Conservation (phyloP, 192 early-diverging fungal genomes). For the Polychytrium aggregatum region DNA sequence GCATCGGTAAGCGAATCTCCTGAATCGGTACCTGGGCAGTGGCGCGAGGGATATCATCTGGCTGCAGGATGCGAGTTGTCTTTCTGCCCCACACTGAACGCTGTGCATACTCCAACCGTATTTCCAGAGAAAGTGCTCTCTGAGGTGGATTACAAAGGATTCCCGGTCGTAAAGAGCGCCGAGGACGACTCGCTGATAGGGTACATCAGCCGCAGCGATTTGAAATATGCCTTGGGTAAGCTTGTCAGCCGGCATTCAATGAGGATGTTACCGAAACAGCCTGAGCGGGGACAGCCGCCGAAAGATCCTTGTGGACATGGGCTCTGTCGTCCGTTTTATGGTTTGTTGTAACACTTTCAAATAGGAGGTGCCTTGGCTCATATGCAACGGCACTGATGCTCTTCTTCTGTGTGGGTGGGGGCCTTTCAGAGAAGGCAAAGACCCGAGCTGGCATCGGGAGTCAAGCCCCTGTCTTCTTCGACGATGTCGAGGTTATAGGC, state of each 20-base stretch:
- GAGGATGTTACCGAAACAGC: background rate
- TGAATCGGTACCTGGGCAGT: slow-evolving; percentile 54
- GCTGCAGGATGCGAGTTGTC: slow-evolving; percentile 23
- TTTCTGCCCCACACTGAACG: slow-evolving; percentile 1
- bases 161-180: slow-evolving; percentile 53
- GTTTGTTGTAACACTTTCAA: too few relatives aligned
- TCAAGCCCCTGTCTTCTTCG: slow-evolving; percentile 4
- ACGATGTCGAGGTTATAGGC: too few relatives aligned
- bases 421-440: slow-evolving; percentile 3
- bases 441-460: slow-evolving; percentile 1
- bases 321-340: too few relatives aligned
- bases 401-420: too few relatives aligned
- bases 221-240: slow-evolving; percentile 48
- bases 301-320: too few relatives aligned
- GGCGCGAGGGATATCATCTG: too few relatives aligned
- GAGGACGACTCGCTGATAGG: slow-evolving; percentile 52
- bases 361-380: too few relatives aligned
- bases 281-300: too few relatives aligned
- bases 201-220: slow-evolving; percentile 63
- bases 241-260: background rate
- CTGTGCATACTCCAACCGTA: too few relatives aligned
- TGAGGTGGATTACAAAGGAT: slow-evolving; percentile 60
- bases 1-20: slow-evolving; percentile 41
- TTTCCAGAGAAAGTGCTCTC: too few relatives aligned
- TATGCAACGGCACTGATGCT: too few relatives aligned